A percentile compares a stretch with the other conserved stretches of the same genome.
Conservation (phyloP, 2,329 filamentous ascomycete genomes). For the Gliomastix tumulicola region DNA sequence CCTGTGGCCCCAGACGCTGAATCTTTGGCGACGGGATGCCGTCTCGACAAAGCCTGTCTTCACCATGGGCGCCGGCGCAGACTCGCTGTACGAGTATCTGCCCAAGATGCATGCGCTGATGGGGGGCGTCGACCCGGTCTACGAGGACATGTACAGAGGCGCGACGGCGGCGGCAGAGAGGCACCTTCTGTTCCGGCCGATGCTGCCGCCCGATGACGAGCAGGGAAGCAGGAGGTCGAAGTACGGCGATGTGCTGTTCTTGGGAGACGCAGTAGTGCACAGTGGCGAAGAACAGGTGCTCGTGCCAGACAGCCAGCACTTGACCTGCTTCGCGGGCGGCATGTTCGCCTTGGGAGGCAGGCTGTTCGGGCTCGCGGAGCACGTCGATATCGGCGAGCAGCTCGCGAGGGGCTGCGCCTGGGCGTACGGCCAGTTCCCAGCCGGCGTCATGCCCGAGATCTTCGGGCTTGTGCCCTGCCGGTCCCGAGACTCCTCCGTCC, state of each 20-base stretch:
- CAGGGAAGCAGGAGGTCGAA: too few species aligned
- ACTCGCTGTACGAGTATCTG: constrained; percentile 60
- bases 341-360: constrained; percentile 58
- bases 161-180: constrained; percentile 51
- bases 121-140: constrained; percentile 41
- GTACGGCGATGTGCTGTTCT: constrained; percentile 47
- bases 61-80: constrained; percentile 47
- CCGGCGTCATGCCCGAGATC: constrained; percentile 56
- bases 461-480: constrained; percentile 40
- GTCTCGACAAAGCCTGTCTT: constrained; percentile 39
- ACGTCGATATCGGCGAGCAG: constrained; percentile 49
- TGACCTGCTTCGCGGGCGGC: constrained; percentile 61
- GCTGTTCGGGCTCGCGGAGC: constrained; percentile 45
- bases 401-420: constrained; percentile 59
- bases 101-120: constrained; percentile 59
- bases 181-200: constrained; percentile 60
- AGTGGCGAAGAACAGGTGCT: constrained; percentile 7
- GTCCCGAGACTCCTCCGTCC: constrained; percentile 15
- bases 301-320: constrained; percentile 40
- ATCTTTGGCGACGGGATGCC: too few species aligned
- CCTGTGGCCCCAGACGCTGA: constrained; percentile 60
- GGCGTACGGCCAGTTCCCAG: constrained; percentile 49
- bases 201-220: constrained; percentile 47
- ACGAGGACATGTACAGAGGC: constrained; percentile 28
- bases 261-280: constrained; percentile 43